These are phyloP conservation scores for Pseudozyma sp. DNA, from an alignment of 1,284 basidiomycete species.

Conservation along the genomic window DNA sequence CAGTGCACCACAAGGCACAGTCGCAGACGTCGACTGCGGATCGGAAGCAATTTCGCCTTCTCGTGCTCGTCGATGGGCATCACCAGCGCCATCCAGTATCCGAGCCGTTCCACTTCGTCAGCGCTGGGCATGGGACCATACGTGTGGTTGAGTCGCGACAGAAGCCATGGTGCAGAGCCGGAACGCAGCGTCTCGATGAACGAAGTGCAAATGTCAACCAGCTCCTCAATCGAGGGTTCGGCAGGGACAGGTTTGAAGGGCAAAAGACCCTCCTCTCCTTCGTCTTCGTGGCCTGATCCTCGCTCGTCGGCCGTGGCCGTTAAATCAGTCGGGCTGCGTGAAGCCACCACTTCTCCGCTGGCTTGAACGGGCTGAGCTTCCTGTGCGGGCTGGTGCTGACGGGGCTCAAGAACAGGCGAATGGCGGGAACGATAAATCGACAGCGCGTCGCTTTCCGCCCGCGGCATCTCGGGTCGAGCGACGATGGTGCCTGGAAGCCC, in stretches of 20 bases:
- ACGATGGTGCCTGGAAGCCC: constrained; percentile 1
- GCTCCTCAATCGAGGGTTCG: constrained; percentile 74
- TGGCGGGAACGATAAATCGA: constrained; percentile 28
- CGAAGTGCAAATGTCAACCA: constrained; percentile 80
- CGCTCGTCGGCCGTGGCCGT: neutral
- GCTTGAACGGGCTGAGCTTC: neutral
- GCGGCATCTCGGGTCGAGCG: constrained; percentile 22
- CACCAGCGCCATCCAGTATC: constrained; percentile 83
- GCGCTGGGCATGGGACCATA: constrained; percentile 60
- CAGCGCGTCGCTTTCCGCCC: constrained; percentile 27
- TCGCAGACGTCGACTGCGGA: constrained; percentile 81
- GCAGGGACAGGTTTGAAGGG: constrained; percentile 49
- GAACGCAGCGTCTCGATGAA: constrained; percentile 84
- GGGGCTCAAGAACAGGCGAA: neutral
- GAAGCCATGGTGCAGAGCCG: constrained; percentile 89
- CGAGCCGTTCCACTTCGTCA: constrained; percentile 55
- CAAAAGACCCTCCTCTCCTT: constrained; percentile 19
- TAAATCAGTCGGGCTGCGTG: neutral
- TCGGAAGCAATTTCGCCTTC: constrained; percentile 91
- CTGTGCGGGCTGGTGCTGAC: constrained; percentile 3
- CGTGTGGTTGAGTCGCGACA: constrained; percentile 79
- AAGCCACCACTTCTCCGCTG: constrained; percentile 3
- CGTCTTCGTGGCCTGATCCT: neutral
- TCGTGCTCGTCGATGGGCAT: constrained; percentile 95
- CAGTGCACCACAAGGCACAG: constrained; percentile 87